phyloP scores from a whole-genome alignment of 148 eudicot genomes.

The Camellia japonica region DNA sequence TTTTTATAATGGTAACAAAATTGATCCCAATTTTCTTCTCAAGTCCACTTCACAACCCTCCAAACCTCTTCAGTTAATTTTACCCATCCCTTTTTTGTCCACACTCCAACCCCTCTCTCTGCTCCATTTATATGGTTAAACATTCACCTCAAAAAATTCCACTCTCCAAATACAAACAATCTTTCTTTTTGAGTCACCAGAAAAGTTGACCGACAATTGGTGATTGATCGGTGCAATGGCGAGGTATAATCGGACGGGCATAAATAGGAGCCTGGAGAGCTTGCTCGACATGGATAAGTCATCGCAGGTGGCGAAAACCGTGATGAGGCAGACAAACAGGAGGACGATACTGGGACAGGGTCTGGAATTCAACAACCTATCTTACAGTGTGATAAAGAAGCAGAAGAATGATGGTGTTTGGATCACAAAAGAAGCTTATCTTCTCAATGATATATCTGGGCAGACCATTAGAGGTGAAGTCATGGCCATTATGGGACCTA shows the following conservation, averaged over 20 bases:
- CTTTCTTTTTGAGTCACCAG: not conserved
- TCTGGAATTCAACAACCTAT: conserved; percentile 40
- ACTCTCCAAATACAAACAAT: not conserved
- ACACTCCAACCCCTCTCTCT: not conserved
- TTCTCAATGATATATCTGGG: conserved; percentile 46
- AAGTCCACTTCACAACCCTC: not conserved
- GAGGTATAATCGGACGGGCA: conserved; percentile 25
- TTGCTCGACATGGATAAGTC: conserved; percentile 40
- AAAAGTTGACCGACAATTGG: not conserved
- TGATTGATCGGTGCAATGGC: conserved; percentile 19
- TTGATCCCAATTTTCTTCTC: not conserved
- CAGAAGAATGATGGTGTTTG: conserved; percentile 49
- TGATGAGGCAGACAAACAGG: conserved; percentile 18
- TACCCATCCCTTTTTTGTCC: conserved; percentile 20
- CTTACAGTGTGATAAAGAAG: conserved; percentile 50
- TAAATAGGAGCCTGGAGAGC: conserved; percentile 44
- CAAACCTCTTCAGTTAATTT: conserved; percentile 9
- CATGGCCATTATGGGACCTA: conserved; percentile 59
- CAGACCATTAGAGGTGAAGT: conserved; percentile 49
- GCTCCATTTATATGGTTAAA: not conserved
- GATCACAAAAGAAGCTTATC: conserved; percentile 44
- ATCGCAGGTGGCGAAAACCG: conserved; percentile 9
- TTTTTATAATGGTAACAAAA: no score
- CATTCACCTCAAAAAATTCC: no score
- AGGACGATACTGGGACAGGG: conserved; percentile 44